phyloP scores from a whole-genome alignment of 345 rosid species.

The Arabis alpina region DNA sequence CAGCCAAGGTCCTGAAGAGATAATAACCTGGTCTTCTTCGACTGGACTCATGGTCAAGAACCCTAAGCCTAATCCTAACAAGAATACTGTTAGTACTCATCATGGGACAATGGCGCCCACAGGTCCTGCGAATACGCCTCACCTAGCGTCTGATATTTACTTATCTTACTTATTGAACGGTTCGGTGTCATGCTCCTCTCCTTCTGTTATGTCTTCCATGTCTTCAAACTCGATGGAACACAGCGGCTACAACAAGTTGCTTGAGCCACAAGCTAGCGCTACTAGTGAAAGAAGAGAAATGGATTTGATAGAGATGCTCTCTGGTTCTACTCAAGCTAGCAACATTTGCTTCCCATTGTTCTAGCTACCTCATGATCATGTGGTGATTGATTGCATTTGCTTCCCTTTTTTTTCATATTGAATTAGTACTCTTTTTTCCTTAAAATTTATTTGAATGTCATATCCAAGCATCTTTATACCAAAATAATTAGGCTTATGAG shows the following conservation, averaged over 20 bases:
- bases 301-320: constrained; percentile 96
- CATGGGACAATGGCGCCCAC: constrained; percentile 15
- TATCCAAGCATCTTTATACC: constrained; percentile 14
- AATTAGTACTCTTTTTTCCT: background rate
- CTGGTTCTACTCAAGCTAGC: constrained; percentile 52
- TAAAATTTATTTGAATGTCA: background rate
- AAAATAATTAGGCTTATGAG: constrained; percentile 23
- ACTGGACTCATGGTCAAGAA: constrained; percentile 35
- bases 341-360: constrained; percentile 33
- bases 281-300: constrained; percentile 59
- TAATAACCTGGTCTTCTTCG: constrained; percentile 33
- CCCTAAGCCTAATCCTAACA: constrained; percentile 26
- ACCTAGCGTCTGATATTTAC: constrained; percentile 64
- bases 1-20: constrained; percentile 14
- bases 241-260: constrained; percentile 25
- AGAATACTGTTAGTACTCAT: constrained; percentile 14
- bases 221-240: constrained; percentile 27
- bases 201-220: constrained; percentile 28
- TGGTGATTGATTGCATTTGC: constrained; percentile 16
- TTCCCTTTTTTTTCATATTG: constrained; percentile 11
- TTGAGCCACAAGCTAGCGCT: constrained; percentile 38
- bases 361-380: constrained; percentile 32
- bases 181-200: constrained; percentile 32
- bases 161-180: constrained; percentile 65
- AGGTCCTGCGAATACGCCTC: constrained; percentile 31